Base-by-base conservation (phyloP, 2,329 filamentous ascomycete genomes). In the Fusarium pseudocircinatum region DNA sequence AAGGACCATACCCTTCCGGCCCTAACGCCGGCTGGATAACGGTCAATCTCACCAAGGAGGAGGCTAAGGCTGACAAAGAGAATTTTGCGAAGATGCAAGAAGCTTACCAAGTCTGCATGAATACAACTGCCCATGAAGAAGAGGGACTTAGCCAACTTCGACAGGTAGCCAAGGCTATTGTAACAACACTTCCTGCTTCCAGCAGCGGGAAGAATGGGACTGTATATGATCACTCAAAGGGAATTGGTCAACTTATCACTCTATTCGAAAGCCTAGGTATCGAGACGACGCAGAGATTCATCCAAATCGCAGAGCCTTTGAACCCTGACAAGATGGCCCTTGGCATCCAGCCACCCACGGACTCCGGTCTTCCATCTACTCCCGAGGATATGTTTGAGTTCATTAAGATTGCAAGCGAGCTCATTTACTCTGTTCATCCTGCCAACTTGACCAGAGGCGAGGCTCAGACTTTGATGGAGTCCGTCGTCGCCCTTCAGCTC, bases 51-150 rank as follows among this genome's bases (percentile, higher is more conserved):
- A 69, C 69, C 3, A 54, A 79, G 2, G 77, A 82, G 9, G 82
- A 84, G 43, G 84, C 83, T 4, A 82, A 37, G 24, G 46, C 83
- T 3, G 89, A 92, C 63, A 83, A 89, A 76, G 80, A 87, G 34
- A 94, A 93, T 77, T 93, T 93, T 76, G 80, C 87, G 64, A 91
- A 92, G 79, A 82, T 94, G 78, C 88, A 92, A 78, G 81, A 85
- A 50, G 88, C 86, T 2, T 94, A 93, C 76, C 82, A 89, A 69
- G 87, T 91, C 42, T 94, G 92, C 77, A 87, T 92, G 80, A 85
- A 94, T 74, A 87, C 91, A 77, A 83, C 87, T 14, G 80, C 83
- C 9, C 87, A 93, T 57, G 86, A 87, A 70, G 80, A 86, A 47
- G 78, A 85, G 11, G 92, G 91, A 6, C 82, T 87, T 14, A 79